These are phyloP conservation scores for Coleophoma cylindrospora DNA, from an alignment of 2,329 filamentous ascomycete genomes.

Conservation along the genomic window DNA sequence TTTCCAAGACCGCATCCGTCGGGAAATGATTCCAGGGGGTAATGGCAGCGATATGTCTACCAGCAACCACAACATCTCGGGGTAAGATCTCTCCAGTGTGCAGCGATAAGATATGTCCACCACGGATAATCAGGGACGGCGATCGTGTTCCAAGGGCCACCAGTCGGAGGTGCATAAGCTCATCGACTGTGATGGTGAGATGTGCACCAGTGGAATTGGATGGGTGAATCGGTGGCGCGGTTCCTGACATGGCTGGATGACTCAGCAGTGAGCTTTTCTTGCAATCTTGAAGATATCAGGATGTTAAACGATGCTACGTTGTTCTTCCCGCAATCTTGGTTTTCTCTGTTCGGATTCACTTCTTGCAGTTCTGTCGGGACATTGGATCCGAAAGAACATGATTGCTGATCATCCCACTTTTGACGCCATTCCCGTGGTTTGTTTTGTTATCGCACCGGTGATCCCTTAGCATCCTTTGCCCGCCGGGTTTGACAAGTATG, in stretches of 20 bases:
- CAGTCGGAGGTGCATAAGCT: slow-evolving; percentile 13
- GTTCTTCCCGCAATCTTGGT: too few relatives aligned
- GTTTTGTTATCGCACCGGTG: too few relatives aligned
- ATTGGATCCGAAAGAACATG: too few relatives aligned
- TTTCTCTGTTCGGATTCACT: too few relatives aligned
- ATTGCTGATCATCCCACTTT: too few relatives aligned
- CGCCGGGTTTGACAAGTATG: too few relatives aligned
- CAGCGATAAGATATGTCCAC: slow-evolving; percentile 11
- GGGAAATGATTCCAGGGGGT: slow-evolving; percentile 17
- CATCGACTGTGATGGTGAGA: slow-evolving; percentile 14
- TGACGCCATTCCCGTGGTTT: too few relatives aligned
- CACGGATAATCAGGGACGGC: slow-evolving; percentile 16
- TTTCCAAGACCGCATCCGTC: slow-evolving; percentile 4
- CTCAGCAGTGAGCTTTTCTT: not conserved
- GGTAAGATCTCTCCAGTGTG: slow-evolving; percentile 17
- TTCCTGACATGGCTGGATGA: too few relatives aligned
- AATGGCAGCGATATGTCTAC: slow-evolving; percentile 17
- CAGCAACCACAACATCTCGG: slow-evolving; percentile 15
- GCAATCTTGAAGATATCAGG: not conserved
- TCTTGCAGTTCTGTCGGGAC: too few relatives aligned
- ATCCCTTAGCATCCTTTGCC: too few relatives aligned
- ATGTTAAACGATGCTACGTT: too few relatives aligned
- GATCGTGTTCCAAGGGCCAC: slow-evolving; percentile 7
- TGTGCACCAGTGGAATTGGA: slow-evolving; percentile 13
- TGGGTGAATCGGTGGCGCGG: slow-evolving; percentile 3